Evolutionary conservation across 768 basidiomycete genomes (phyloP).

Genomic region (Russula sp.): DNA sequence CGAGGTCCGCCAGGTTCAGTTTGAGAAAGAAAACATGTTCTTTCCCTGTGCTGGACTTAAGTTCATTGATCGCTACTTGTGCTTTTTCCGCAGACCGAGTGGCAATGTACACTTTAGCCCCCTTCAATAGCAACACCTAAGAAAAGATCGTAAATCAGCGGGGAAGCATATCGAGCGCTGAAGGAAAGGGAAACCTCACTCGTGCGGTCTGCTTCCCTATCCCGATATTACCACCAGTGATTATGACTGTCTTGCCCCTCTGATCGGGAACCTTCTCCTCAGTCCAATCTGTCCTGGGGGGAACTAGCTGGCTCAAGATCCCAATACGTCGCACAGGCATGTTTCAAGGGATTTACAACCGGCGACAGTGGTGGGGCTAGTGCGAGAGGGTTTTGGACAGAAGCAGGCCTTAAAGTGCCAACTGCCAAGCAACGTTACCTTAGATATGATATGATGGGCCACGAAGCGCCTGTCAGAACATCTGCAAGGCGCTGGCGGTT

Average conservation of each 20-base stretch:
- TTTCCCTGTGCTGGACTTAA: not conserved
- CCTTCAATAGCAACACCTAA: slow-evolving; percentile 3
- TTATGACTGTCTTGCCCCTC: not conserved
- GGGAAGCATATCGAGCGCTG: not conserved
- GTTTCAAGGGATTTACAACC: not conserved
- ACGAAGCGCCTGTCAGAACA: not conserved
- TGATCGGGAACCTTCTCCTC: slow-evolving; percentile 21
- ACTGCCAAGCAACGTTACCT: too few relatives aligned
- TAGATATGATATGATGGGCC: not conserved
- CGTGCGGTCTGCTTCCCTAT: slow-evolving; percentile 6
- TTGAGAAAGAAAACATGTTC: not conserved
- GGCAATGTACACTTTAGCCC: slow-evolving; percentile 8
- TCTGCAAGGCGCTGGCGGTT: slow-evolving; percentile 1
- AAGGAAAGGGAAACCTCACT: not conserved
- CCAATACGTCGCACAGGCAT: slow-evolving; percentile 1
- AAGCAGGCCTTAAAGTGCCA: not conserved
- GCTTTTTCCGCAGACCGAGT: not conserved
- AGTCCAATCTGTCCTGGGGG: slow-evolving; percentile 22
- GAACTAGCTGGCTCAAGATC: slow-evolving; percentile 17
- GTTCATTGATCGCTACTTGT: not conserved
- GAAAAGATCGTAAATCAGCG: not conserved
- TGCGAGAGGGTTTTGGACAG: not conserved
- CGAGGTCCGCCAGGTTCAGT: slow-evolving; percentile 9
- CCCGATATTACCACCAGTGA: slow-evolving; percentile 1
- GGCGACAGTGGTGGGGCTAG: not conserved